These are phyloP conservation scores for Bipolaris victoriae DNA, from an alignment of 2,329 filamentous ascomycete species.

Conservation along the genomic window DNA sequence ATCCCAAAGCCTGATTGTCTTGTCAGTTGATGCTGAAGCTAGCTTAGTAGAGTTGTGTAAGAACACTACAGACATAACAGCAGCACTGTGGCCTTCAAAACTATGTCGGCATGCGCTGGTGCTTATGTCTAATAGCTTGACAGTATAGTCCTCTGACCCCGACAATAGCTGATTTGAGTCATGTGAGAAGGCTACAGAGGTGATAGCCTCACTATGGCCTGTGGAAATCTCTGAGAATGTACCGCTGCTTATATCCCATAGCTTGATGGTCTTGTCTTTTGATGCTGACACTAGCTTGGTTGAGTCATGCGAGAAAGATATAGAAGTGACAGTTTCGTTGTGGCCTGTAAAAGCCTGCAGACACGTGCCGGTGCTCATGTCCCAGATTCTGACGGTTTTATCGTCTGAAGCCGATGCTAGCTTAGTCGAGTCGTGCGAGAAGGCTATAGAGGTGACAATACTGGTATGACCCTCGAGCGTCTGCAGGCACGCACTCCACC, in stretches of 20 bases:
- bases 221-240: background rate
- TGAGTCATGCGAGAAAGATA: background rate
- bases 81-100: slow-evolving; percentile 6
- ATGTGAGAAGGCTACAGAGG: slow-evolving; percentile 30
- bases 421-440: too few relatives aligned
- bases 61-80: background rate
- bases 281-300: background rate
- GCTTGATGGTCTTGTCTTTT: background rate
- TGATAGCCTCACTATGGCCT: background rate
- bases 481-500: too few relatives aligned
- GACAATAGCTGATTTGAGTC: slow-evolving; percentile 21
- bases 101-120: slow-evolving; percentile 23
- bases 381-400: background rate
- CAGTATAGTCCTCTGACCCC: background rate
- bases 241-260: background rate
- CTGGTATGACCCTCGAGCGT: too few relatives aligned
- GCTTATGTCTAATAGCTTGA: slow-evolving; percentile 27
- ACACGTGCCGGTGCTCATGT: background rate
- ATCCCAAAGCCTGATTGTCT: too few relatives aligned
- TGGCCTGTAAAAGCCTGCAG: background rate
- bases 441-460: too few relatives aligned
- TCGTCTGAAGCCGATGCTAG: too few relatives aligned
- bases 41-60: background rate
- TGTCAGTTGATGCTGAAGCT: too few relatives aligned
- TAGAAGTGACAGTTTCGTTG: background rate